Conservation (phyloP, 1,284 basidiomycete species). For the Gomphus sp. region DNA sequence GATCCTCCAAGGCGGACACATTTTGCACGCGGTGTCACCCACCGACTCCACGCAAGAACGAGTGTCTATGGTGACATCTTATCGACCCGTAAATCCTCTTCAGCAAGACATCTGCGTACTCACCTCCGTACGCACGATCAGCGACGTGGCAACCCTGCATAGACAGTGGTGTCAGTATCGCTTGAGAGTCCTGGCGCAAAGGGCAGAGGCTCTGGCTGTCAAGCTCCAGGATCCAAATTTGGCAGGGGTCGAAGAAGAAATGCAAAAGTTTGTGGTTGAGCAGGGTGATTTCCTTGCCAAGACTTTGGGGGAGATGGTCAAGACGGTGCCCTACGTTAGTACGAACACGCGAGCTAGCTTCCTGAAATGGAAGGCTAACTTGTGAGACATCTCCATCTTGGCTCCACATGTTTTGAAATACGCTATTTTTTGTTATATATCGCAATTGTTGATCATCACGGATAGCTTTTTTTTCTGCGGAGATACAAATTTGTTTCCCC, state of each 20-base stretch:
- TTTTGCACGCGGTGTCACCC: constrained; percentile 10
- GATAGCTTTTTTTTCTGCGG: not conserved
- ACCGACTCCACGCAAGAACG: constrained; percentile 9
- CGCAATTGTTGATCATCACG: not conserved
- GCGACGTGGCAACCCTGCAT: constrained; percentile 9
- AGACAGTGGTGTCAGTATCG: constrained; percentile 10
- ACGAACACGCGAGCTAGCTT: constrained; percentile 1
- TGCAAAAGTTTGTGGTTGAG: constrained; percentile 8
- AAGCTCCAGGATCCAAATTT: not conserved
- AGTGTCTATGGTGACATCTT: constrained; percentile 12
- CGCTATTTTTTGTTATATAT: not conserved
- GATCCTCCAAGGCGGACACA: constrained; percentile 10
- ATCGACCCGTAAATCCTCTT: constrained; percentile 5
- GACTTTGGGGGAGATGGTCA: constrained; percentile 9
- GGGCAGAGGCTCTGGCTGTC: constrained; percentile 3
- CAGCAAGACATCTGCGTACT: constrained; percentile 3
- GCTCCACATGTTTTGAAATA: not conserved
- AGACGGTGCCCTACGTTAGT: constrained; percentile 4
- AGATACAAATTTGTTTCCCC: not conserved
- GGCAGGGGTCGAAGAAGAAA: constrained; percentile 4
- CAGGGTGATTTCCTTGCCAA: constrained; percentile 6
- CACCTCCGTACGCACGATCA: constrained; percentile 9
- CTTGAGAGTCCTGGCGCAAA: constrained; percentile 1
- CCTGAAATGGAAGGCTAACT: constrained; percentile 2
- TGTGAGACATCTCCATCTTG: not conserved